These are phyloP conservation scores for Erythrophleum ivorense DNA, from an alignment of 331 rosid species.

Conservation along the genomic window DNA sequence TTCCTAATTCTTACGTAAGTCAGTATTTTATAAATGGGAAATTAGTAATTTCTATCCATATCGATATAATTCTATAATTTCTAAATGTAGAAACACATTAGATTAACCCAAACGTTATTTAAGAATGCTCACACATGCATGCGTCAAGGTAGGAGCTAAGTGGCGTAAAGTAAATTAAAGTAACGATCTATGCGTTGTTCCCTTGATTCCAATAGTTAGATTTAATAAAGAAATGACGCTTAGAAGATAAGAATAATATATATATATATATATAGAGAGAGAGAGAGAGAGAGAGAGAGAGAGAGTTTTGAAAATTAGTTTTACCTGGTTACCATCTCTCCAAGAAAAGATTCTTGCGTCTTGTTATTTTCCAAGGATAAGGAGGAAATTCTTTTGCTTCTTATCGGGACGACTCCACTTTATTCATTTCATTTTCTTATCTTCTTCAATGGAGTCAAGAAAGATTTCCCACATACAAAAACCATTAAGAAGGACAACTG, in stretches of 20 bases:
- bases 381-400: slow-evolving; percentile 44
- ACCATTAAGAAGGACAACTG: slow-evolving; percentile 48
- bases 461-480: slow-evolving; percentile 20
- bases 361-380: slow-evolving; percentile 51
- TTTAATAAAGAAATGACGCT: slow-evolving; percentile 37
- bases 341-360: slow-evolving; percentile 46
- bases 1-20: neutral
- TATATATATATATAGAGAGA: neutral
- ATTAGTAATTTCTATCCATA: neutral
- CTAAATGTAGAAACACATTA: neutral
- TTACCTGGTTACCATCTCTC: slow-evolving; percentile 42
- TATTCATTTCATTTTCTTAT: slow-evolving; percentile 32
- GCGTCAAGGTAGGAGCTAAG: slow-evolving; percentile 47
- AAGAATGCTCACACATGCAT: slow-evolving; percentile 31
- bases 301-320: neutral
- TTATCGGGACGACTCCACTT: slow-evolving; percentile 37
- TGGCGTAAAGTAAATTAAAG: slow-evolving; percentile 42
- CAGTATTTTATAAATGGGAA: neutral
- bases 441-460: slow-evolving; percentile 25
- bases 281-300: too few relatives aligned
- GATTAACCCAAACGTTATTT: neutral
- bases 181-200: slow-evolving; percentile 48
- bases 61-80: neutral
- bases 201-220: slow-evolving; percentile 64
- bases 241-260: slow-evolving; percentile 44